These are phyloP conservation scores for Cutaneotrichosporon spelunceum DNA, from an alignment of 1,284 basidiomycete genomes.

Conservation along the genomic window DNA sequence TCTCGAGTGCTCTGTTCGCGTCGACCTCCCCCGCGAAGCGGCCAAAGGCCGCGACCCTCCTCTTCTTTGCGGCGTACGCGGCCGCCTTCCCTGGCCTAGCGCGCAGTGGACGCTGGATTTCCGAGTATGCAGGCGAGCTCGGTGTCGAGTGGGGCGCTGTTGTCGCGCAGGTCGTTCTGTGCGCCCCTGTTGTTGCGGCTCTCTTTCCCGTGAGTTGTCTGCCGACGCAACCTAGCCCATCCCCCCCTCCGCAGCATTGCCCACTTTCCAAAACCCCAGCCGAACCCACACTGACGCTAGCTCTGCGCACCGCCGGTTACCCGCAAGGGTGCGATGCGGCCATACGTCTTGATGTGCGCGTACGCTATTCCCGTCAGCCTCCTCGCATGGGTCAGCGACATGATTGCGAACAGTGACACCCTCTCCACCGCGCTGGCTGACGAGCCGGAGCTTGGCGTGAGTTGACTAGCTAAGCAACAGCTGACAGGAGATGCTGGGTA, in stretches of 20 bases:
- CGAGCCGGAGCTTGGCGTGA: constrained; percentile 1
- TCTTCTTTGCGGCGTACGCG: not conserved
- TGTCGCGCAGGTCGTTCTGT: not conserved
- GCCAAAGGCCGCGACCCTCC: not conserved
- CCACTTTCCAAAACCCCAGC: not conserved
- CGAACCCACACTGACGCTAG: not conserved
- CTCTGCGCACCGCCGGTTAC: not conserved
- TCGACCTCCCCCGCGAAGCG: not conserved
- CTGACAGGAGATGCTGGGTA: constrained; percentile 3
- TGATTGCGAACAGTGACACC: not conserved
- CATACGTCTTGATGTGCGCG: not conserved
- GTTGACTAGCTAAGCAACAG: no score
- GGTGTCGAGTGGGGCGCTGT: constrained; percentile 2
- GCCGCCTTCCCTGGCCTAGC: not conserved
- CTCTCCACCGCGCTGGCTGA: not conserved
- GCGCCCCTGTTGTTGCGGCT: not conserved
- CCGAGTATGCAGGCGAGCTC: not conserved
- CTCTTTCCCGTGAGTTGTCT: constrained; percentile 2
- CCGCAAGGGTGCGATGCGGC: not conserved
- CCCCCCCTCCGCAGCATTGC: not conserved
- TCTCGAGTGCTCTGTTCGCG: not conserved
- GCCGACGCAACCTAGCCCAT: no score
- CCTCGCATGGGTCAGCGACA: not conserved
- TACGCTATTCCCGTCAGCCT: not conserved
- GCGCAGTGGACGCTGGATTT: constrained; percentile 9